Evolutionary conservation across 768 basidiomycete species (phyloP), one percentile per base, ranked within the genome.

Genomic region (Hemileccinum rubropunctum): DNA sequence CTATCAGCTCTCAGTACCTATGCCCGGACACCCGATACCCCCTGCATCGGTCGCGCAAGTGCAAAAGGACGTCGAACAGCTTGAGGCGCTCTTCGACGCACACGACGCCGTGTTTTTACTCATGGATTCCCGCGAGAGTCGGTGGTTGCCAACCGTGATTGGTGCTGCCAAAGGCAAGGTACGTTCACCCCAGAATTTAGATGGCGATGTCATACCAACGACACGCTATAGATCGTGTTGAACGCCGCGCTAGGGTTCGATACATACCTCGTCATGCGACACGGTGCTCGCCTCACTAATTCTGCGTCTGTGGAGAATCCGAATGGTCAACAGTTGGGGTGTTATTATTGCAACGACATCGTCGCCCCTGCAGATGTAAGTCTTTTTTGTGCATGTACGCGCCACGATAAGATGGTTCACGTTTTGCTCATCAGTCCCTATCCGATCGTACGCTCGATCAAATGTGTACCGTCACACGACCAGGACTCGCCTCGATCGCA

Each of bases 281-380:
- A 98, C 61, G 97, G 95, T 3, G 76, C 84, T 4, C 80, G 87
- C 7, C 73, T 71, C 6, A 13, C 33, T 5, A 9, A 28, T 8
- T 45, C 50, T 10, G 63, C 61, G 13, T 57, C 58, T 12, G 11
- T 2, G 28, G 28, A 30, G 3, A 44, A 35, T 14, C 8, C 47
- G 12, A 53, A 72, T 26, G 69, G 71, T 3, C 57, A 53, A 12
- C 67, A 77, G 12, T 72, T 99, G 28, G 95, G 97, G 4, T 99
- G 97, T 63, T 98, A 99, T 66, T 99, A 92, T 65, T 99, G 97
- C 70, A 98, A 98, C 60, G 97, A 99, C 57, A 90, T 98, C 49
- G 94, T 98, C 34, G 97, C 95, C 0, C 95, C 97, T 8, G 82
- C 88, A 15, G 95, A 99, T 66, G 95, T 95, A 73, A 62, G 78